Conservation (phyloP, 805 yeast genomes). For the Candida boidinii region DNA sequence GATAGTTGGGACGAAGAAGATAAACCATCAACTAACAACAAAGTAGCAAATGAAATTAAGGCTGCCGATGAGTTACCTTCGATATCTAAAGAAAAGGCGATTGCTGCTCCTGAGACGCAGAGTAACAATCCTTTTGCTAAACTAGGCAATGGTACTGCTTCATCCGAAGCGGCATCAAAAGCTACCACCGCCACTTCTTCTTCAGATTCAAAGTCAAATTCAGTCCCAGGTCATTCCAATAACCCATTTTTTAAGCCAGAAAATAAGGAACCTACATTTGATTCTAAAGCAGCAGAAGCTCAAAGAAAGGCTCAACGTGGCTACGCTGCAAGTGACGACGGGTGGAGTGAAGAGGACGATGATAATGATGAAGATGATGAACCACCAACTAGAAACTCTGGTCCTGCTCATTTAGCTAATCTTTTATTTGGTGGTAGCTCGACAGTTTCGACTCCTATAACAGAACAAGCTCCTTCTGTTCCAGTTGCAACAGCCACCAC, state of each 20-base stretch:
- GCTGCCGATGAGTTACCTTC: conserved; percentile 3
- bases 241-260: conserved; percentile 56
- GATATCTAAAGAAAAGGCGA: no score
- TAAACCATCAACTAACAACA: conserved; percentile 3
- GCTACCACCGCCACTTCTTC: conserved; percentile 5
- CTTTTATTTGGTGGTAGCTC: conserved; percentile 38
- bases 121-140: conserved; percentile 46
- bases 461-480: conserved; percentile 10
- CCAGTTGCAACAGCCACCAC: conserved; percentile 5
- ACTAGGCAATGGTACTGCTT: conserved; percentile 6
- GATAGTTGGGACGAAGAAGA: conserved; percentile 9
- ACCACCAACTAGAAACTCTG: conserved; percentile 34
- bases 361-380: conserved; percentile 38
- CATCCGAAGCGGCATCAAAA: neutral
- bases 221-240: conserved; percentile 17
- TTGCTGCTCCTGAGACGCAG: conserved; percentile 17
- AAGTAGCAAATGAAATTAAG: conserved; percentile 6
- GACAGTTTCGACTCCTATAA: conserved; percentile 1
- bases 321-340: conserved; percentile 32
- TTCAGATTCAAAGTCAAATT: conserved; percentile 3
- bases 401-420: conserved; percentile 49
- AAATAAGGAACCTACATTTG: conserved; percentile 29
- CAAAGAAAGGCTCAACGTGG: conserved; percentile 71
- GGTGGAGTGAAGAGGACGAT: conserved; percentile 31
- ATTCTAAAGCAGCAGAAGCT: conserved; percentile 52